phyloP scores from a whole-genome alignment of 306 rosid genomes.

The Lathyrus sativus region DNA sequence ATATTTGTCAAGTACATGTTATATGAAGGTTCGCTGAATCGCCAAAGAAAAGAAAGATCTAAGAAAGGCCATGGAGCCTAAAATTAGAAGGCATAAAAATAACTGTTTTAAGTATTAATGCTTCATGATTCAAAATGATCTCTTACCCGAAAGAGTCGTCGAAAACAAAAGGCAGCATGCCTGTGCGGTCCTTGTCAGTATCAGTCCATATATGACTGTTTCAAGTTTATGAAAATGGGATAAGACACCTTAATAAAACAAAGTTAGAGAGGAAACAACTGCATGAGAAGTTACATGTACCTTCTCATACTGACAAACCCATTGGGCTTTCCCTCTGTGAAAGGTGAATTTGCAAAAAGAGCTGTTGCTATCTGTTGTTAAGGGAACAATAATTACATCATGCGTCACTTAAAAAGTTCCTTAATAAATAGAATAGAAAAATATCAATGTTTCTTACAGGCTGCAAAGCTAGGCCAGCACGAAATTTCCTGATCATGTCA shows the following conservation, averaged over 20 bases:
- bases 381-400: constrained; percentile 40
- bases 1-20: constrained; percentile 17
- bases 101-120: constrained; percentile 17
- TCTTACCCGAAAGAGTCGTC: constrained; percentile 88
- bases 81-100: constrained; percentile 21
- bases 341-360: constrained; percentile 96
- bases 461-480: constrained; percentile 93
- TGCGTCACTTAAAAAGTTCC: constrained; percentile 28
- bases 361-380: constrained; percentile 94
- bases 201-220: constrained; percentile 95
- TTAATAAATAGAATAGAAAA: constrained; percentile 23
- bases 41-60: constrained; percentile 16
- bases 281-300: constrained; percentile 42
- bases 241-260: constrained; percentile 29
- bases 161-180: constrained; percentile 98
- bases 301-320: constrained; percentile 96
- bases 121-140: constrained; percentile 3
- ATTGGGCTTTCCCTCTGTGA: constrained; percentile 93
- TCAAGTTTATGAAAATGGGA: constrained; percentile 36
- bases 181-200: constrained; percentile 82
- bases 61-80: constrained; percentile 15
- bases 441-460: constrained; percentile 68
- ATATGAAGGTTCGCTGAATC: constrained; percentile 13
- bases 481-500: constrained; percentile 93
- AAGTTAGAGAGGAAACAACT: constrained; percentile 28